Evolutionary conservation across 2,329 filamentous ascomycete species (phyloP).

Genomic region (Alternaria hordeiaustralica): DNA sequence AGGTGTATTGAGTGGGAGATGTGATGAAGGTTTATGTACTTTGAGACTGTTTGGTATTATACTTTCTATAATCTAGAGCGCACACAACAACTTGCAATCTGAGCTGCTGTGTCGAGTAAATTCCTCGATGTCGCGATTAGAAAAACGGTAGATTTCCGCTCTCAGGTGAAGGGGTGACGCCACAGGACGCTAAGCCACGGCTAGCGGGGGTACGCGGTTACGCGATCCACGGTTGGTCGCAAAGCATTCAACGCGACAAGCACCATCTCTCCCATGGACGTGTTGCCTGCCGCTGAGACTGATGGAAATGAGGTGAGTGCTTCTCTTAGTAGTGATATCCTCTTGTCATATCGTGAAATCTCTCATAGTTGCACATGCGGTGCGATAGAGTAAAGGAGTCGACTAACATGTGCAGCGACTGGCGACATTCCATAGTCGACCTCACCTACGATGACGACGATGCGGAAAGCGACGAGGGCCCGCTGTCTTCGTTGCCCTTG

Average conservation of each 20-base stretch:
- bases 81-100: too few relatives aligned
- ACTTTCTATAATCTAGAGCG: not conserved
- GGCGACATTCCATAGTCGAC: constrained; percentile 25
- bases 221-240: constrained; percentile 1
- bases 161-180: not conserved
- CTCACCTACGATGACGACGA: constrained; percentile 32
- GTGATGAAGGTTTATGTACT: not conserved
- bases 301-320: constrained; percentile 31
- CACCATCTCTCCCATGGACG: constrained; percentile 28
- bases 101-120: too few relatives aligned
- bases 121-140: too few relatives aligned
- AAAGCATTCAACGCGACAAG: constrained; percentile 29
- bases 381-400: not conserved
- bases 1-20: not conserved
- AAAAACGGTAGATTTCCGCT: not conserved
- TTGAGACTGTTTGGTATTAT: not conserved
- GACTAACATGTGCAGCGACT: constrained; percentile 28
- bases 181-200: constrained; percentile 15
- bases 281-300: constrained; percentile 9
- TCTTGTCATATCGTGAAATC: not conserved
- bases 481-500: not conserved
- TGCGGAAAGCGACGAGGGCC: not conserved
- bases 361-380: not conserved
- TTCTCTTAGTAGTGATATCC: not conserved
- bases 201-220: constrained; percentile 13